These are phyloP conservation scores for Silybum marianum DNA, from an alignment of 129 eudicot genomes.

Conservation along the genomic window DNA sequence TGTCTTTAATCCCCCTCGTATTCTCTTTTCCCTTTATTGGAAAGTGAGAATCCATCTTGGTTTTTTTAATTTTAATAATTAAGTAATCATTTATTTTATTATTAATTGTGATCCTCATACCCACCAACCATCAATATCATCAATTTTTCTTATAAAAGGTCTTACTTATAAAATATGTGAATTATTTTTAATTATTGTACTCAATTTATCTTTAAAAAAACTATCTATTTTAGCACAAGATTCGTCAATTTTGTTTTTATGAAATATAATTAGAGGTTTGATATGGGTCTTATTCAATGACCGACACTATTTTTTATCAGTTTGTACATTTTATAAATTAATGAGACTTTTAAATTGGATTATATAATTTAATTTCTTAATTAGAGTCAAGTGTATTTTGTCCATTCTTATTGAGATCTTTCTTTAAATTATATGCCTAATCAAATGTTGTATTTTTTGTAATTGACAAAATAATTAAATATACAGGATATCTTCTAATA, in stretches of 20 bases:
- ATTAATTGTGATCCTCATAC: conserved; percentile 14
- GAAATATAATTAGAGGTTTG: neutral
- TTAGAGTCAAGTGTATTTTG: neutral
- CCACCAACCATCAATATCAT: neutral
- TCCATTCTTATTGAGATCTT: no score
- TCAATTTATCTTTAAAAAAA: neutral
- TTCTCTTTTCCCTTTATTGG: conserved; percentile 28
- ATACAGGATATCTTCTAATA: neutral
- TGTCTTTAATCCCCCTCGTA: conserved; percentile 36
- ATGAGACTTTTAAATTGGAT: neutral
- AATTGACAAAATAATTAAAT: no score
- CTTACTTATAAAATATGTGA: neutral
- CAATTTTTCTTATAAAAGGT: neutral
- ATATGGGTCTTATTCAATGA: neutral
- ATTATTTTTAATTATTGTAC: neutral
- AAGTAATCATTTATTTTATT: conserved; percentile 18
- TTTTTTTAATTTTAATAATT: conserved; percentile 24
- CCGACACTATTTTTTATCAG: neutral
- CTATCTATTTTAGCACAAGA: neutral
- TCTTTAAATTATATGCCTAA: no score
- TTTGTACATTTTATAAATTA: neutral
- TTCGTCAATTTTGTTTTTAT: neutral
- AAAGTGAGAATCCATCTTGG: conserved; percentile 39
- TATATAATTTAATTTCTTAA: neutral
- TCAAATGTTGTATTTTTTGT: no score